phyloP scores from a whole-genome alignment of 2,329 filamentous ascomycete species.

The Xylaria sp. region DNA sequence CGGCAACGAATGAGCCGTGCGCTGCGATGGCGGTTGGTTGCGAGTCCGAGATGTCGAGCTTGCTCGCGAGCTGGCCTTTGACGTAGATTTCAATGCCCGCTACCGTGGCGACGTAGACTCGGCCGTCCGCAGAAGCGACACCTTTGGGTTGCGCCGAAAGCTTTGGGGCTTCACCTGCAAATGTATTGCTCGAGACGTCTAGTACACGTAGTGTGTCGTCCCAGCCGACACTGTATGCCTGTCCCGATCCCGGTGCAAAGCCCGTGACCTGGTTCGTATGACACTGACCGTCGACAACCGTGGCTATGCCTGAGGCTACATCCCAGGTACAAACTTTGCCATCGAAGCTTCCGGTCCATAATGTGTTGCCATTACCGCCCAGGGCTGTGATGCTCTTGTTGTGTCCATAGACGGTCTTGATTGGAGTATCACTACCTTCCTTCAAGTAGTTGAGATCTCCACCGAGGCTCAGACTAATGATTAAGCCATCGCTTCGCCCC shows the following conservation, averaged over 20 bases:
- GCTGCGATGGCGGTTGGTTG: slow-evolving; percentile 77
- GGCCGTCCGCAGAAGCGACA: slow-evolving; percentile 51
- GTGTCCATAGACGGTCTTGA: slow-evolving; percentile 83
- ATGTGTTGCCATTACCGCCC: slow-evolving; percentile 68
- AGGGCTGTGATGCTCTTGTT: slow-evolving; percentile 91
- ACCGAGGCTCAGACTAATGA: slow-evolving; percentile 88
- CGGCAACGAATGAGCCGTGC: slow-evolving; percentile 73
- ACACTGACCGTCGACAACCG: slow-evolving; percentile 78
- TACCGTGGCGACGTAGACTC: slow-evolving; percentile 62
- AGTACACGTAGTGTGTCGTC: slow-evolving; percentile 88
- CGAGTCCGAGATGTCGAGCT: slow-evolving; percentile 69
- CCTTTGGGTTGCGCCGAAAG: slow-evolving; percentile 80
- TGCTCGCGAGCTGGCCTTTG: slow-evolving; percentile 69
- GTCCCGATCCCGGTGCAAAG: slow-evolving; percentile 70
- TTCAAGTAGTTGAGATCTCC: slow-evolving; percentile 92
- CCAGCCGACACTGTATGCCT: slow-evolving; percentile 91
- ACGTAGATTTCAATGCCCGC: slow-evolving; percentile 68
- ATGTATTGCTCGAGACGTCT: slow-evolving; percentile 79
- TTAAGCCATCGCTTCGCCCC: slow-evolving; percentile 82
- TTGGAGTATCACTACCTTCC: slow-evolving; percentile 75
- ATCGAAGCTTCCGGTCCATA: slow-evolving; percentile 94
- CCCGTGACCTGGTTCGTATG: slow-evolving; percentile 89
- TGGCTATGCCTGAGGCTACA: slow-evolving; percentile 72
- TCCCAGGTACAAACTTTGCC: slow-evolving; percentile 90
- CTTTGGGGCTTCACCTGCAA: slow-evolving; percentile 74